Base-by-base conservation (phyloP, 805 yeast species). In the Candida golubevii region DNA sequence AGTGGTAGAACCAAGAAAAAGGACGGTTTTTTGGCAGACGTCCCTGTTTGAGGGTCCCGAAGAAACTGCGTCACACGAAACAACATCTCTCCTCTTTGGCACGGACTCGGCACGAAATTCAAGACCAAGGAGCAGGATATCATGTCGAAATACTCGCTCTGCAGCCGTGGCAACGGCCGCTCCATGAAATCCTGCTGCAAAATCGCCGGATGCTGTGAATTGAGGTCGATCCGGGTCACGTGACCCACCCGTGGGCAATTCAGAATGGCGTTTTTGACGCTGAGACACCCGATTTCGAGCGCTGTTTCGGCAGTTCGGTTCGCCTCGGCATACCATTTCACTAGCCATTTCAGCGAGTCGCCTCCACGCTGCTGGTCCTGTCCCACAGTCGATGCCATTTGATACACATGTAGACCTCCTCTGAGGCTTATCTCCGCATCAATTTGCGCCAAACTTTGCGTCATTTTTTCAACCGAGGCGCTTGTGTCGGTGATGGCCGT, bases 51-150 rank as follows among this genome's bases (percentile, higher is more conserved):
- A 3, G 76, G 70, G 4, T 58, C 57, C 33, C 63, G 64, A 33
- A 90, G 65, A 56, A 87, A 90, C 26, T 66, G 45, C 4, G 78
- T 65, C 8, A 88, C 76, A 44, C 85, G 60, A 31, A 58, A 56
- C 50, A 89, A 66, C 97, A 91, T 91, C 6, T 75, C 77, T 2
- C 97, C 97, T 42, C 99, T 66, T 11, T 66, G 76, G 8, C 55
- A 56, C 0, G 90, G 79, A 1, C 79, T 78, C 0, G 96, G 87
- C 1, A 91, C 97, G 64, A 87, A 91, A 59, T 91, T 91, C 11
- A 91, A 68, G 33, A 91, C 99, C 44, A 91, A 62, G 0, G 96
- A 88, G 49, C 96, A 84, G 7, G 96, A 87, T 0, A 91, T 69
- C 26, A 88, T 56, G 50, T 83, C 74, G 59, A 82, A 90, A 44